Evolutionary conservation across 2,329 filamentous ascomycete species (phyloP), one percentile per base, ranked within the genome.

Genomic region (Ophiostoma ulmi): DNA sequence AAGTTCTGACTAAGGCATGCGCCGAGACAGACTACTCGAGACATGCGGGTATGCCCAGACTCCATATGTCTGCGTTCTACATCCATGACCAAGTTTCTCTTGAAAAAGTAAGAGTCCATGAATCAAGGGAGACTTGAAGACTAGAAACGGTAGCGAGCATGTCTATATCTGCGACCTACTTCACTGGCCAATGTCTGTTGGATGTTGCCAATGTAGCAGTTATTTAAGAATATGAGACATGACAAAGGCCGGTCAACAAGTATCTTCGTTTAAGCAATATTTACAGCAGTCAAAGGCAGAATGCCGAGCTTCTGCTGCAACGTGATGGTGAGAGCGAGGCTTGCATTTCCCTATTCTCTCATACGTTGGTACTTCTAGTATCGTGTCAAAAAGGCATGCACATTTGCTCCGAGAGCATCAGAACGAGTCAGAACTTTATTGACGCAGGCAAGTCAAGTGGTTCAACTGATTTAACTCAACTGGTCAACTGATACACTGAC

Each of bases 41-140:
- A 58, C 52, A 58, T 58, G 52, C 52, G 52, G 52, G 52, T 58
- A 58, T 58, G 52, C 52, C 52, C 52, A 58, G 52, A 58, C 52
- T 58, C 52, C 52, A 58, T 22, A 26, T 58, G 52, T 58, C 8
- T 4, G 6, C 11, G 52, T 58, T 58, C 52, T 26, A 58, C 52
- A 58, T 3, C 22, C 52, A 58, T 8, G 52, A 58, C n/a, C n/a
- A 58, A 26, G 52, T 58, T 22, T 58, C 52, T 58, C 44, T 31
- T 31, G 31, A 20, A 7, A 48, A 20, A 48, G 44, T 6, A 20
- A 48, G 14, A 48, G 44, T 17, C 4, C 20, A 26, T 26, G 52
- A 13, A 58, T 58, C 52, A 26, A 58, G 52, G 52, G 52, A 58
- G 52, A 13, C 8, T 17, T 13, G 48, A n/a, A 55, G 44, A 5